Evolutionary conservation across 176 grass and related monocot species (phyloP).

Genomic region (Miscanthus lutarioriparius): DNA sequence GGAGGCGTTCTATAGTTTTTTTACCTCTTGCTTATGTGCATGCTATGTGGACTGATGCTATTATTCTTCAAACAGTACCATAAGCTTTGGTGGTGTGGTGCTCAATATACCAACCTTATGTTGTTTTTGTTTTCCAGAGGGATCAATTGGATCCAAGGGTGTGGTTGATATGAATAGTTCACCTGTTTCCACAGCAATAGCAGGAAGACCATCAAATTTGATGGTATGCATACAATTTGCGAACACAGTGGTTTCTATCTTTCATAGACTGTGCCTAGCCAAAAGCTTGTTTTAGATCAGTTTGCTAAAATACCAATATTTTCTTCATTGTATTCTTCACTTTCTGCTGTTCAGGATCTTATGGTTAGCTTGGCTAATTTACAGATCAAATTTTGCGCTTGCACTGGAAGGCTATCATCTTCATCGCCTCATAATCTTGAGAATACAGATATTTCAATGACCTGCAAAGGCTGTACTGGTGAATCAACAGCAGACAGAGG

Average conservation of each 20-base stretch:
- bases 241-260: constrained; percentile 11
- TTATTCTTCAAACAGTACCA: constrained; percentile 42
- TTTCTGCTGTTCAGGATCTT: constrained; percentile 13
- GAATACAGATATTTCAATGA: constrained; percentile 43
- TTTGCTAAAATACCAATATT: constrained; percentile 2
- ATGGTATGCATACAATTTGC: constrained; percentile 46
- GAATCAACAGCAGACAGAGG: constrained; percentile 44
- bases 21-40: constrained; percentile 32
- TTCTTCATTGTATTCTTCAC: constrained; percentile 11
- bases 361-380: constrained; percentile 28
- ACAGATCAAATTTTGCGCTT: constrained; percentile 53
- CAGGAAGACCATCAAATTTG: constrained; percentile 40
- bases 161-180: constrained; percentile 28
- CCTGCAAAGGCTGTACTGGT: constrained; percentile 52
- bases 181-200: constrained; percentile 26
- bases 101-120: constrained; percentile 50
- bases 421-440: constrained; percentile 15
- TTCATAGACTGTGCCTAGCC: background rate
- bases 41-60: constrained; percentile 39
- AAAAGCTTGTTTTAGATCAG: constrained; percentile 16
- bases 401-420: constrained; percentile 29
- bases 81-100: constrained; percentile 44
- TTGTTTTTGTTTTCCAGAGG: constrained; percentile 75
- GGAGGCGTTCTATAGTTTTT: constrained; percentile 32
- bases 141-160: constrained; percentile 47